Base-by-base conservation (phyloP, 225 moss, liverwort and hornwort genomes). In the Straminergon stramineum region DNA sequence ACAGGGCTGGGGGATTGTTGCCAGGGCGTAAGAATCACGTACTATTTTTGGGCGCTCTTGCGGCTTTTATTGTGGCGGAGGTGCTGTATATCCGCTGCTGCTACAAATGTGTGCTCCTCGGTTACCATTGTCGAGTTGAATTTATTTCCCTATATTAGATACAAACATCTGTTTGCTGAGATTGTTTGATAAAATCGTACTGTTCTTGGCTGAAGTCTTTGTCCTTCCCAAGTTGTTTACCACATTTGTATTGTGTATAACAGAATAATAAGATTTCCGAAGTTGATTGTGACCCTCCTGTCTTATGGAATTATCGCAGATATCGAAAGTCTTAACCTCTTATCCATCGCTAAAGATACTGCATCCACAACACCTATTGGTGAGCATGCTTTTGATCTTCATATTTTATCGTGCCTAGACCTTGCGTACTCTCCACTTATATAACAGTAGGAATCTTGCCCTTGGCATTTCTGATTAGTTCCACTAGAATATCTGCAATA, bases 21-120 rank as follows among this genome's bases (percentile, higher is more conserved):
- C 77, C 93, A 95, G 95, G 95, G 91, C 95, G 95, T 69, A 90
- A 91, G 84, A 95, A 95, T 84, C 95, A 95, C 74, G 90, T 92
- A 69, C 86, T 95, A 55, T 95, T 95, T 89, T 76, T 95, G 90
- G 93, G 91, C 88, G 86, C 90, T 82, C 90, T 95, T 70, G 41
- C 88, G 60, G 92, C 95, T 64, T 95, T 95, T 76, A 93, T 95
- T 84, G 67, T 91, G 62, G 93, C 89, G 69, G 95, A 95, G 91
- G 89, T 90, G 79, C 90, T 95, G 34, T 95, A 93, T 87, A 83
- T 92, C 57, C 66, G 68, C 84, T 92, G 93, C 89, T 93, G 92
- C 88, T 89, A 92, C 91, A 90, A 89, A 90, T 95, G 95, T 95
- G 87, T 64, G 91, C 63, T 91, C 88, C 87, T 85, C 70, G 66